These are phyloP conservation scores for Suhomyces atakaporum DNA, from an alignment of 1,139 yeast genomes.

Conservation along the genomic window DNA sequence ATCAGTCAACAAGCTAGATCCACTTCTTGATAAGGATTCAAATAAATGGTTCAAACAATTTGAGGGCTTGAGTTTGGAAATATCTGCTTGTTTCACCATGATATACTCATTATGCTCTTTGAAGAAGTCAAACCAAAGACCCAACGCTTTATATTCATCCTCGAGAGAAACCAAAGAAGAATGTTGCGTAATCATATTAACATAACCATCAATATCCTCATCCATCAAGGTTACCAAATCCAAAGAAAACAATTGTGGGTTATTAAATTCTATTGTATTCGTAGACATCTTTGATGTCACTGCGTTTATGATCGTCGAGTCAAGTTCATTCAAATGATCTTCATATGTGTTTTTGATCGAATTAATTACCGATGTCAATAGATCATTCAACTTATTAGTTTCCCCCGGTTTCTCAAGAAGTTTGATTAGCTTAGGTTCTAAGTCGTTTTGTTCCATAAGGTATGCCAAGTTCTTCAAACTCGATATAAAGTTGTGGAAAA, in stretches of 20 bases:
- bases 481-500: slow-evolving; percentile 27
- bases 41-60: slow-evolving; percentile 18
- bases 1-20: slow-evolving; percentile 13
- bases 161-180: slow-evolving; percentile 7
- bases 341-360: slow-evolving; percentile 9
- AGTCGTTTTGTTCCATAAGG: slow-evolving; percentile 13
- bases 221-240: slow-evolving; percentile 31
- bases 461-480: slow-evolving; percentile 25
- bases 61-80: slow-evolving; percentile 12
- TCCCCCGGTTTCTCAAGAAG: slow-evolving; percentile 2
- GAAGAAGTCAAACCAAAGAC: slow-evolving; percentile 28
- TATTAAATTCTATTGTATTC: not conserved
- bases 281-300: slow-evolving; percentile 1
- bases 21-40: slow-evolving; percentile 3
- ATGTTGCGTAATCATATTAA: slow-evolving; percentile 15
- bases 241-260: slow-evolving; percentile 19
- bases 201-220: slow-evolving; percentile 28
- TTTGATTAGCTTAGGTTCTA: slow-evolving; percentile 9
- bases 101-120: slow-evolving; percentile 15
- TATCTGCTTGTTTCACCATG: slow-evolving; percentile 10
- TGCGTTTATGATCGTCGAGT: slow-evolving; percentile 1
- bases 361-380: slow-evolving; percentile 6
- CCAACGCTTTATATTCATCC: slow-evolving; percentile 18
- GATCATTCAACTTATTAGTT: slow-evolving; percentile 5
- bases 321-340: slow-evolving; percentile 11